A percentile compares a stretch with the other conserved stretches of the same genome.
phyloP scores from a whole-genome alignment of 2,329 filamentous ascomycete genomes.

The Achaetomium macrosporum region DNA sequence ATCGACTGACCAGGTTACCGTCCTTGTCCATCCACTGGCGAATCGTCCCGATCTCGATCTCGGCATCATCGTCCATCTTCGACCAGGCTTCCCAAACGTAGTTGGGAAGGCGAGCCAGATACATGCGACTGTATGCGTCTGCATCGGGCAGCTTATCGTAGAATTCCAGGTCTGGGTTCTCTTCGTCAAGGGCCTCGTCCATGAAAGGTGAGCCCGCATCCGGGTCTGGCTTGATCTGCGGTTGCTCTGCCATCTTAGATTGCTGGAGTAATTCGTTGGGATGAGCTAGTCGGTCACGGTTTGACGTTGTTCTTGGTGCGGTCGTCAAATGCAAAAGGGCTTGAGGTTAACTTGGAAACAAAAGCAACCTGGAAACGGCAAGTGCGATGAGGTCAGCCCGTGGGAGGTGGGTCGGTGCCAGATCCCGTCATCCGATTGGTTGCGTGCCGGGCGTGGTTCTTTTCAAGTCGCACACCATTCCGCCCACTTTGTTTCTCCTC shows the following conservation, averaged over 20 bases:
- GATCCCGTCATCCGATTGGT: neutral
- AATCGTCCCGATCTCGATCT: constrained; percentile 75
- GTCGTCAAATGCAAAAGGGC: neutral
- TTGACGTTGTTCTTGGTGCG: neutral
- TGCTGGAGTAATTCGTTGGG: neutral
- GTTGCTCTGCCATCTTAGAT: constrained; percentile 20
- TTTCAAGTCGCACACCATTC: no score
- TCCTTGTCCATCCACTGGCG: constrained; percentile 51
- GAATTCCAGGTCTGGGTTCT: constrained; percentile 60
- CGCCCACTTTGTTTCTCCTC: neutral
- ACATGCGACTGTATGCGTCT: constrained; percentile 45
- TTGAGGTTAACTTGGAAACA: neutral
- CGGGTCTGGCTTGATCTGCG: constrained; percentile 41
- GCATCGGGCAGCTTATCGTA: constrained; percentile 30
- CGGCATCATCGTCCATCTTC: constrained; percentile 70
- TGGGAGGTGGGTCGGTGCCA: neutral
- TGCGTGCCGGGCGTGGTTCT: neutral
- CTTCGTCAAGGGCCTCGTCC: constrained; percentile 54
- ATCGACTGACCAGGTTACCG: constrained; percentile 33
- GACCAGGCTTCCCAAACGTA: constrained; percentile 77
- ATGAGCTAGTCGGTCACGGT: neutral
- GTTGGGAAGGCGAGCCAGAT: constrained; percentile 72
- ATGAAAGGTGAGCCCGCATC: constrained; percentile 42
- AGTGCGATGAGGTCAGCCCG: no score
- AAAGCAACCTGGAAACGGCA: no score